phyloP scores from a whole-genome alignment of 78 protist genomes.

The Cavenderia fasciculata region DNA sequence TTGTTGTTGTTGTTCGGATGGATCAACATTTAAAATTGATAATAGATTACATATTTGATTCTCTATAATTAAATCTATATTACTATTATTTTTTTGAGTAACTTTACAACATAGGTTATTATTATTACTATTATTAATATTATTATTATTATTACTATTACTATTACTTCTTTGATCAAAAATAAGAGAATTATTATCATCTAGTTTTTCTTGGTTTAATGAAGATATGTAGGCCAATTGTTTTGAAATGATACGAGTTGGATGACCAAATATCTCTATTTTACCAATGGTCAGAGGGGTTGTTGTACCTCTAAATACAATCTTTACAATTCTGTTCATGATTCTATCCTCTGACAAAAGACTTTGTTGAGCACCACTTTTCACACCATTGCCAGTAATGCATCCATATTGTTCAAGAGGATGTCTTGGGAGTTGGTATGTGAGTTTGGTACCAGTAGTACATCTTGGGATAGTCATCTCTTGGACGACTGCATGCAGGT shows the following conservation, averaged over 20 bases:
- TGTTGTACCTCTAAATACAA: constrained; percentile 19
- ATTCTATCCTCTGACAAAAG: constrained; percentile 1
- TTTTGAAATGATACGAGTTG: too few relatives aligned
- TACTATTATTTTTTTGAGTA: neutral
- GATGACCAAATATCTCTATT: neutral
- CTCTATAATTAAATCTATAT: constrained; percentile 3
- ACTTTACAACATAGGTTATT: neutral
- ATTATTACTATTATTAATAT: neutral
- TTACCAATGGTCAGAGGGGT: constrained; percentile 54
- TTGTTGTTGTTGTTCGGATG: too few relatives aligned
- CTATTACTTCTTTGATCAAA: too few relatives aligned
- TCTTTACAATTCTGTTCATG: constrained; percentile 26
- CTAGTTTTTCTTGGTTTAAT: too few relatives aligned
- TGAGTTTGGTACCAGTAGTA: constrained; percentile 51
- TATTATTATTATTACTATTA: neutral
- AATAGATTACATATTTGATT: constrained; percentile 38
- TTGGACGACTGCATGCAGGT: constrained; percentile 3
- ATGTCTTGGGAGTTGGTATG: neutral
- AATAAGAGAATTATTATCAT: too few relatives aligned
- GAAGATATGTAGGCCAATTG: neutral
- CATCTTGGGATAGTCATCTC: constrained; percentile 49
- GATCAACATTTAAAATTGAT: neutral
- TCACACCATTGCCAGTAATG: neutral
- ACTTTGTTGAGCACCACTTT: neutral
- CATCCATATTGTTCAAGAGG: constrained; percentile 24